phyloP scores from a whole-genome alignment of 1,284 basidiomycete genomes.

The Tilletia horrida region DNA sequence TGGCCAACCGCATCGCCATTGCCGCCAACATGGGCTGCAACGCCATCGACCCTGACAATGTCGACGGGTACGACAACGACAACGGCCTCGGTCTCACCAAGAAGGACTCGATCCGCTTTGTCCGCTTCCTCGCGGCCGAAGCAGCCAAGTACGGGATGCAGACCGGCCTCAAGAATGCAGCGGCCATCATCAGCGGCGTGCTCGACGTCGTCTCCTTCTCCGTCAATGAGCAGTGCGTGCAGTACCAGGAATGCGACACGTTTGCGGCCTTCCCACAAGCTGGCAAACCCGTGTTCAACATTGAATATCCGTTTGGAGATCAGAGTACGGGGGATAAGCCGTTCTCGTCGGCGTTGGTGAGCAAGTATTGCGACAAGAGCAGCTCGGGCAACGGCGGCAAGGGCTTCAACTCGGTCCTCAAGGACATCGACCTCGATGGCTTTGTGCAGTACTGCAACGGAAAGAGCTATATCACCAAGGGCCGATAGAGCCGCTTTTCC shows the following conservation, averaged over 20 bases:
- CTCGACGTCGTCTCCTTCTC: slow-evolving; percentile 13
- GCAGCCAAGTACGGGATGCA: slow-evolving; percentile 31
- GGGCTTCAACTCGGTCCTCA: too few relatives aligned
- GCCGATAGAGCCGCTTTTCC: too few relatives aligned
- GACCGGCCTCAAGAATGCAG: slow-evolving; percentile 53
- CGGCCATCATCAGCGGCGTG: slow-evolving; percentile 29
- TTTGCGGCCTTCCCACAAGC: slow-evolving; percentile 13
- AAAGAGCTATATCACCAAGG: too few relatives aligned
- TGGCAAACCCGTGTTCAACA: slow-evolving; percentile 20
- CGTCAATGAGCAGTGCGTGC: slow-evolving; percentile 17
- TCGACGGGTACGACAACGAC: slow-evolving; percentile 49
- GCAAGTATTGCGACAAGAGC: too few relatives aligned
- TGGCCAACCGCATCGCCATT: slow-evolving; percentile 41
- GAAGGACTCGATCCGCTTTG: slow-evolving; percentile 45
- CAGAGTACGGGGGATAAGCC: too few relatives aligned
- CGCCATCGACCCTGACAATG: slow-evolving; percentile 55
- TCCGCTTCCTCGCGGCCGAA: slow-evolving; percentile 45
- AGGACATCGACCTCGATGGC: too few relatives aligned
- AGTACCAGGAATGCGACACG: slow-evolving; percentile 18
- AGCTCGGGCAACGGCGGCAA: too few relatives aligned
- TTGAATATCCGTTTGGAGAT: slow-evolving; percentile 20
- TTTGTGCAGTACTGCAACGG: too few relatives aligned
- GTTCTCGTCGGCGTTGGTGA: too few relatives aligned
- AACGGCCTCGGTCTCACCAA: slow-evolving; percentile 36
- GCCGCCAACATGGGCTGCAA: slow-evolving; percentile 54